Percentiles rank a stretch among this genome's conserved stretches.
Evolutionary conservation across 2,329 filamentous ascomycete genomes (phyloP).

Genomic region (Zymoseptoria tritici): DNA sequence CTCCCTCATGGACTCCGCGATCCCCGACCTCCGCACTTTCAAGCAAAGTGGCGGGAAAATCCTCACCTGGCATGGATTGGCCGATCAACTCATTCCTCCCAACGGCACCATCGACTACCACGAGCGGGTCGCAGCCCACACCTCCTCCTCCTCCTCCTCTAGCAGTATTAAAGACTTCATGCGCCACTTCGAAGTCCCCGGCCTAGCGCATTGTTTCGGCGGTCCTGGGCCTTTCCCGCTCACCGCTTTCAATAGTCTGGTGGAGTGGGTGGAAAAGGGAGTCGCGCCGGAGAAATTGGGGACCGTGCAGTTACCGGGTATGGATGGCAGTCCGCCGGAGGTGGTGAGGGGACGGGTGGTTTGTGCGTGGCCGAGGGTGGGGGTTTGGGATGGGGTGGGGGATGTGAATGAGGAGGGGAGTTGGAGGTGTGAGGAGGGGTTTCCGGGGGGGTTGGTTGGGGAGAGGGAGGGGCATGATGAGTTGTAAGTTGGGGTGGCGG

Average conservation of each 20-base stretch:
- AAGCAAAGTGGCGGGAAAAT: constrained; percentile 32
- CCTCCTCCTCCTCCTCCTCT: too few species aligned
- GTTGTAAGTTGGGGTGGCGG: neutral
- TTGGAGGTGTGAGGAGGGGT: constrained; percentile 15
- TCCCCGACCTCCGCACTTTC: constrained; percentile 32
- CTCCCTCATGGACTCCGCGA: constrained; percentile 30
- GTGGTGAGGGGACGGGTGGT: constrained; percentile 5
- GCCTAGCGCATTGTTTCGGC: constrained; percentile 31
- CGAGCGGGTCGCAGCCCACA: constrained; percentile 18
- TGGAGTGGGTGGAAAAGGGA: constrained; percentile 25
- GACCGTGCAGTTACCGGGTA: constrained; percentile 1
- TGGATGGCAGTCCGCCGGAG: neutral
- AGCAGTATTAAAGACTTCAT: too few species aligned
- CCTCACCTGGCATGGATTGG: constrained; percentile 29
- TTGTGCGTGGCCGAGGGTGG: constrained; percentile 19
- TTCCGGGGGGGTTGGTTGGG: constrained; percentile 1
- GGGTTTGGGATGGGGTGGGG: constrained; percentile 10
- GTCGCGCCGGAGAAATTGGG: constrained; percentile 15
- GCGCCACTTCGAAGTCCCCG: constrained; percentile 32
- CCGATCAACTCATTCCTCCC: constrained; percentile 31
- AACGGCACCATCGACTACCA: constrained; percentile 33
- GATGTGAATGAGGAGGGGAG: constrained; percentile 11
- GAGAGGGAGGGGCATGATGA: constrained; percentile 4
- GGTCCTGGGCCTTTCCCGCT: constrained; percentile 24
- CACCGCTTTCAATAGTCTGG: constrained; percentile 9